phyloP scores from a whole-genome alignment of 1,284 basidiomycete species.

The Trametes hirsuta region DNA sequence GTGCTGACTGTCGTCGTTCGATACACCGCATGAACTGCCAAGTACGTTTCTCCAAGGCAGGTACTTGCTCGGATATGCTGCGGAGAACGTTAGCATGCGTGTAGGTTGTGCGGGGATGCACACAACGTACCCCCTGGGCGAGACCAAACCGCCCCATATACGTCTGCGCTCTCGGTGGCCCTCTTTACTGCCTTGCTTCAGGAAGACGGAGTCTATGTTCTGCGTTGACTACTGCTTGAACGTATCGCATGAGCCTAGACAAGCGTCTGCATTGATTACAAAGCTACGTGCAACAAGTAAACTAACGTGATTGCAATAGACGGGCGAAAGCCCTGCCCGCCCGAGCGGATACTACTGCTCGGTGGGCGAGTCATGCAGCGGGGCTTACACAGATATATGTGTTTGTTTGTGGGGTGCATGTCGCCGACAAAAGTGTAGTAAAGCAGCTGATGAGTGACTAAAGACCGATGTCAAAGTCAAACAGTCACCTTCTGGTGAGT shows the following conservation, averaged over 20 bases:
- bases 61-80: slow-evolving; percentile 2
- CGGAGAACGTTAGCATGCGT: background rate
- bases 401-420: too few relatives aligned
- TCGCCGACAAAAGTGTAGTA: too few relatives aligned
- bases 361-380: too few relatives aligned
- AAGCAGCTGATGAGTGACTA: too few relatives aligned
- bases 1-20: background rate
- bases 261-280: background rate
- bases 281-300: background rate
- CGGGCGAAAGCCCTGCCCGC: too few relatives aligned
- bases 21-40: slow-evolving; percentile 9
- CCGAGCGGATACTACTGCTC: too few relatives aligned
- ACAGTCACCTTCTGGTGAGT: too few relatives aligned
- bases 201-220: slow-evolving; percentile 2
- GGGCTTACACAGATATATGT: too few relatives aligned
- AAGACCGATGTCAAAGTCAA: too few relatives aligned
- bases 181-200: slow-evolving; percentile 4
- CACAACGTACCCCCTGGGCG: background rate
- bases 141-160: slow-evolving; percentile 1
- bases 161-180: slow-evolving; percentile 5
- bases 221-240: background rate
- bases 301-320: too few relatives aligned
- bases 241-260: too few relatives aligned
- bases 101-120: background rate
- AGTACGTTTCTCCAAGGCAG: background rate